Base-by-base conservation (phyloP, 2,329 filamentous ascomycete species). In the Nothophoma quercina region DNA sequence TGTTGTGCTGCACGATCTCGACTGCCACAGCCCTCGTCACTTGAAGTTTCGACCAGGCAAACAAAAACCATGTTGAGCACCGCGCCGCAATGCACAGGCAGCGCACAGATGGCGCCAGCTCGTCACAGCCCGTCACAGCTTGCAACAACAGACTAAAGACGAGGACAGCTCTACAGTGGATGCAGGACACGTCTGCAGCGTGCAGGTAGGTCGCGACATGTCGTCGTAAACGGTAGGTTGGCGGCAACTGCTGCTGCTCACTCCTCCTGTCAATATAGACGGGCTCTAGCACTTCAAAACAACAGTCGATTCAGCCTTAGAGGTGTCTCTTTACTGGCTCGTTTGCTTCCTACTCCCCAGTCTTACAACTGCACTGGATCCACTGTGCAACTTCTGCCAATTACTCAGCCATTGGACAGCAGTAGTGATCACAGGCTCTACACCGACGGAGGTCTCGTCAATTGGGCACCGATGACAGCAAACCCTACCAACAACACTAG, bases 401-500 rank as follows among this genome's bases (percentile, higher is more conserved):
- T 5, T 62, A 3, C 53, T 54, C 65, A 81, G 80, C 18, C 84
- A 87, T 63, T 83, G 85, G 65, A n/a, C n/a, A 82, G 76, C 84
- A 7, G 74, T 86, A 2, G 77, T 88, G 83, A 85, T 65, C 69
- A 78, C 36, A 79, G 77, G 54, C 69, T 87, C 19, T 86, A 82
- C 65, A 81, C 86, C 35, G 83, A 87, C 59, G 58, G 58, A 22
- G 60, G 60, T 1, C 21, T 62, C 2, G 53, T 58, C 28, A 60
- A 63, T 23, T 62, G 56, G 56, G 30, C 46, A 2, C 58, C 58
- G 2, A 2, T 58, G 3, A 42, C 40, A 22, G 51, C 41, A 10
- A n/a, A 41, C n/a, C 40, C 58, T 7, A 22, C 38, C 8, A 63
- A 63, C 44, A 50, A 58, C 21, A 56, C 58, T 5, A 63, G 58